Conservation (phyloP, 2,329 filamentous ascomycete genomes). For the Geosmithia putterillii region DNA sequence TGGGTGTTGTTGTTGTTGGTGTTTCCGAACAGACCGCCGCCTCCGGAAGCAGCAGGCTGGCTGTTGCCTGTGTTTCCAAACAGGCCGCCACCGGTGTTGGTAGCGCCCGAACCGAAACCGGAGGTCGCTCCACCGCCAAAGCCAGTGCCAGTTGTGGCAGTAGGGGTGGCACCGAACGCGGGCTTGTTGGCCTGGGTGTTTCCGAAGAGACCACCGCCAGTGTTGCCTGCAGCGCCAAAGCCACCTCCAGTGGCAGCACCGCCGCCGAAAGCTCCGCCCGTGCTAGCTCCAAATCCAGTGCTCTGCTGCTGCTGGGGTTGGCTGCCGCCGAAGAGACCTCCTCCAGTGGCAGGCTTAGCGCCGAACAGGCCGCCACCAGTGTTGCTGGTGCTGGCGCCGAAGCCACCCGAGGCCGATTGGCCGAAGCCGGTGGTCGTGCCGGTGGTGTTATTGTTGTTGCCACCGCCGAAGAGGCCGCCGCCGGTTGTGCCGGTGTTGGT, state of each 20-base stretch:
- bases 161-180: constrained; percentile 15
- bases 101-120: constrained; percentile 24
- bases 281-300: constrained; percentile 16
- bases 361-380: constrained; percentile 26
- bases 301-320: constrained; percentile 20
- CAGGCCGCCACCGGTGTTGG: constrained; percentile 24
- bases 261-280: constrained; percentile 3
- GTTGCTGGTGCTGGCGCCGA: constrained; percentile 14
- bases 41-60: constrained; percentile 17
- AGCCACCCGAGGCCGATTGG: constrained; percentile 11
- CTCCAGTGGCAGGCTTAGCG: constrained; percentile 17
- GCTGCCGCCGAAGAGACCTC: constrained; percentile 31
- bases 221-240: constrained; percentile 1
- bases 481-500: constrained; percentile 12
- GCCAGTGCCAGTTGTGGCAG: constrained; percentile 8
- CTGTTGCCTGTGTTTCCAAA: constrained; percentile 25
- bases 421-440: constrained; percentile 31
- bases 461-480: constrained; percentile 35
- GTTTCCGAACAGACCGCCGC: constrained; percentile 31
- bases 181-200: constrained; percentile 4
- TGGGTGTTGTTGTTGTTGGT: constrained; percentile 20
- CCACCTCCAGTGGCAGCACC: constrained; percentile 16
- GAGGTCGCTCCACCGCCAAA: constrained; percentile 8
- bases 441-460: constrained; percentile 23
- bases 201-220: constrained; percentile 3